Percentiles rank a stretch among this genome's conserved stretches.
phyloP scores from a whole-genome alignment of 352 stramenopile species.

The Pelagophyceae sp. region DNA sequence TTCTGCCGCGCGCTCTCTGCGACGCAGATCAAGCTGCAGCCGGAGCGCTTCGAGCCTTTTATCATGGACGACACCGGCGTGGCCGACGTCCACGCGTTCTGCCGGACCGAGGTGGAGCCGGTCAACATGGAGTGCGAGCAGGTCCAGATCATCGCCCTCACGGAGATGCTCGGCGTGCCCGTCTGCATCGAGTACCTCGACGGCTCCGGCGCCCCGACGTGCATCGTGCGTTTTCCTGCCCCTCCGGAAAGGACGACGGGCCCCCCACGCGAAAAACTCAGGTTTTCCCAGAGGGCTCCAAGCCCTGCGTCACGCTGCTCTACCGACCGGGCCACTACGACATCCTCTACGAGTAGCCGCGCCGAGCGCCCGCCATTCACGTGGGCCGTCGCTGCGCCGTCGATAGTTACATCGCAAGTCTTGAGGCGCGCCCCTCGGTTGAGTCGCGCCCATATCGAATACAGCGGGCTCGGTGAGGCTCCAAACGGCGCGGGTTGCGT shows the following conservation, averaged over 20 bases:
- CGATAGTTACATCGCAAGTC: no score
- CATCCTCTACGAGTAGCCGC: constrained; percentile 63
- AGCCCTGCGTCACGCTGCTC: constrained; percentile 57
- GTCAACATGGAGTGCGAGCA: constrained; percentile 85
- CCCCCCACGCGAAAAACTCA: no score
- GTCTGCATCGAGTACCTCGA: constrained; percentile 87
- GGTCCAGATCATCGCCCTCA: constrained; percentile 78
- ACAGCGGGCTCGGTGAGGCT: no score
- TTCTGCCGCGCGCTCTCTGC: constrained; percentile 50
- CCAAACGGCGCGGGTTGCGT: no score
- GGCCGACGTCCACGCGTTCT: constrained; percentile 58
- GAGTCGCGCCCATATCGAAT: no score
- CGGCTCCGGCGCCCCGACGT: constrained; percentile 34
- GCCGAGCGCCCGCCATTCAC: no score
- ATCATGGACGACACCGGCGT: constrained; percentile 56
- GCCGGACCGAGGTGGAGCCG: constrained; percentile 62
- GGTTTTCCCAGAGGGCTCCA: constrained; percentile 5
- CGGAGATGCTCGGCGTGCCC: constrained; percentile 68
- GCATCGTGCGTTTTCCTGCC: no score
- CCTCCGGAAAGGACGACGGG: constrained; percentile 31
- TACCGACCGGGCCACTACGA: constrained; percentile 90
- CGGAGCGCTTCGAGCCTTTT: constrained; percentile 74
- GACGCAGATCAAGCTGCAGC: constrained; percentile 63
- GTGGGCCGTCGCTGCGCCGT: no score
- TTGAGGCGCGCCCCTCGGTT: no score